phyloP scores from a whole-genome alignment of 2,329 filamentous ascomycete genomes.

The Coleophoma cylindrospora region DNA sequence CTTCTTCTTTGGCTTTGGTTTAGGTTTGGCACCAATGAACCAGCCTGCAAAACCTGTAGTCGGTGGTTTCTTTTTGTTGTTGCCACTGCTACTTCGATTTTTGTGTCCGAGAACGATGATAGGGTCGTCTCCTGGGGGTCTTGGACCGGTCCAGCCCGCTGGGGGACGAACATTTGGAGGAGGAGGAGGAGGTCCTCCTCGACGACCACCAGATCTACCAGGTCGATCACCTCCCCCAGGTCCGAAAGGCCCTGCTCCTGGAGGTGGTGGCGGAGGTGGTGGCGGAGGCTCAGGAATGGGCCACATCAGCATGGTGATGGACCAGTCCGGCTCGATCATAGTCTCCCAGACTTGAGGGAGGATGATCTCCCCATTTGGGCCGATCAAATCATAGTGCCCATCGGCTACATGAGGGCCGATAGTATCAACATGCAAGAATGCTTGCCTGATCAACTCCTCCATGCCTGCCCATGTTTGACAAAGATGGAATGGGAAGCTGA shows the following conservation, averaged over 20 bases:
- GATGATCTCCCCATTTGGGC: conserved; percentile 77
- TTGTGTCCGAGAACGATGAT: too few species aligned
- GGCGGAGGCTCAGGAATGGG: conserved; percentile 44
- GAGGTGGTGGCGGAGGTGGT: conserved; percentile 14
- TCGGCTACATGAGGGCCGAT: conserved; percentile 72
- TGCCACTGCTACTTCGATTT: too few species aligned
- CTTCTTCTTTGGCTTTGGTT: too few species aligned
- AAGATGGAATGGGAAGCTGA: conserved; percentile 83
- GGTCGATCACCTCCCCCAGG: too few species aligned
- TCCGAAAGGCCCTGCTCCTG: background rate
- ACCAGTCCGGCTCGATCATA: conserved; percentile 73
- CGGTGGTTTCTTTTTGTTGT: too few species aligned
- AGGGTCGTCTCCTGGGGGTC: too few species aligned
- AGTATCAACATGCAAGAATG: conserved; percentile 72
- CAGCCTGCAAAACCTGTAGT: too few species aligned
- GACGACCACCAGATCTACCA: too few species aligned
- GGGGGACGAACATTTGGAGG: too few species aligned
- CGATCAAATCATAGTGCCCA: conserved; percentile 76
- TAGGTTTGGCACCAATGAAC: too few species aligned
- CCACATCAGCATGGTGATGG: conserved; percentile 65
- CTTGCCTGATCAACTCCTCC: conserved; percentile 82
- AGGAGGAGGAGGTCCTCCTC: too few species aligned
- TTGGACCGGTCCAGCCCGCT: too few species aligned
- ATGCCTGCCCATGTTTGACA: conserved; percentile 83
- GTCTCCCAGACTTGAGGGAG: conserved; percentile 78